Evolutionary conservation across 192 early-diverging fungal genomes (phyloP).

Genomic region (Coemansia guatemalensis): DNA sequence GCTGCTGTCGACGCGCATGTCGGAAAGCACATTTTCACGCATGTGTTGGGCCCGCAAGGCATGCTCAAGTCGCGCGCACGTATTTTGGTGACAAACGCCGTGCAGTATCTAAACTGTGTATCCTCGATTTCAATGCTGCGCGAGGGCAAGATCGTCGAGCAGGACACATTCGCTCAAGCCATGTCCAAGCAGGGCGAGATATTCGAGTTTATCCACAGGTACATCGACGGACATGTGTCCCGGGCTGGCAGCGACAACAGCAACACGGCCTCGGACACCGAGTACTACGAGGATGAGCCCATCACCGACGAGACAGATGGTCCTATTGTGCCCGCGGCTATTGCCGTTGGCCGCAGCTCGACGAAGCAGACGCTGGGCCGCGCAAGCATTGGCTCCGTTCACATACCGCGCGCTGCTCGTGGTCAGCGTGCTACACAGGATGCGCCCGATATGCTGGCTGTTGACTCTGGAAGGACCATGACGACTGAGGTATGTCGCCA

Average conservation of each 20-base stretch:
- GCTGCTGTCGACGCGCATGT: conserved; percentile 69
- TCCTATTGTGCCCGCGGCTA: conserved; percentile 17
- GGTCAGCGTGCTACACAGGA: background rate
- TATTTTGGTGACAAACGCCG: conserved; percentile 61
- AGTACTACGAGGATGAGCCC: conserved; percentile 36
- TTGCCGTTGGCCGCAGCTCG: conserved; percentile 27
- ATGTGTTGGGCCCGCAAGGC: conserved; percentile 54
- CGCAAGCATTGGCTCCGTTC: conserved; percentile 51
- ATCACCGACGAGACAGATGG: conserved; percentile 23
- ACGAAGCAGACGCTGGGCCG: conserved; percentile 50
- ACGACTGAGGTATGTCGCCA: conserved; percentile 78
- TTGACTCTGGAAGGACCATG: conserved; percentile 52
- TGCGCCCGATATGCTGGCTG: conserved; percentile 18
- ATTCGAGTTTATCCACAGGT: conserved; percentile 54
- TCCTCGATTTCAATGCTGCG: conserved; percentile 54
- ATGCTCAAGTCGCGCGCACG: conserved; percentile 54
- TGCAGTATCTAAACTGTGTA: conserved; percentile 55
- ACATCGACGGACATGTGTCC: conserved; percentile 22
- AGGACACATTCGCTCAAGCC: conserved; percentile 53
- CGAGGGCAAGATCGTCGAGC: conserved; percentile 53
- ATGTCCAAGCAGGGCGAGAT: conserved; percentile 48
- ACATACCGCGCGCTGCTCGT: conserved; percentile 9
- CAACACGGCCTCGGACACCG: conserved; percentile 25
- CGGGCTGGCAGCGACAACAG: conserved; percentile 16
- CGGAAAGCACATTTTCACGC: conserved; percentile 60